phyloP scores from a whole-genome alignment of 768 basidiomycete species.

The Leccinum fibrillosum region DNA sequence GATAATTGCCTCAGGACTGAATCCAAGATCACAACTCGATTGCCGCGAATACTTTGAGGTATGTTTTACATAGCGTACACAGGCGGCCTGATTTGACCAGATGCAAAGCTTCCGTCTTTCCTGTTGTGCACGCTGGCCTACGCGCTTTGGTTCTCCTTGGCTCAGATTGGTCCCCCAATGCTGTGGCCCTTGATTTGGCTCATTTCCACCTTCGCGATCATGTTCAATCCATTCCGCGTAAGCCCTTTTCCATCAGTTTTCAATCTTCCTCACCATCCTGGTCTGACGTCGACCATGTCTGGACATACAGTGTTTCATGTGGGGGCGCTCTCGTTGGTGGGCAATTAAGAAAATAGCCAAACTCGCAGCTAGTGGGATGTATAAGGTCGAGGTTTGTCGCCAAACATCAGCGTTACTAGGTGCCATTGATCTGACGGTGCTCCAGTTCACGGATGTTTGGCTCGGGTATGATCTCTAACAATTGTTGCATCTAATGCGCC shows the following conservation, averaged over 20 bases:
- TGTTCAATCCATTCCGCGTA: slow-evolving; percentile 77
- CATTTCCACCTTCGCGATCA: slow-evolving; percentile 48
- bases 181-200: slow-evolving; percentile 86
- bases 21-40: slow-evolving; percentile 69
- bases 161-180: slow-evolving; percentile 63
- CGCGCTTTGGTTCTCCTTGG: slow-evolving; percentile 84
- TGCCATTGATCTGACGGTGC: slow-evolving; percentile 3
- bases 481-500: background rate
- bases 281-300: slow-evolving; percentile 18
- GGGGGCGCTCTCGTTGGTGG: slow-evolving; percentile 63
- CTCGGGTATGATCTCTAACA: slow-evolving; percentile 54
- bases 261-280: too few relatives aligned
- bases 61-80: slow-evolving; percentile 11
- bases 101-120: slow-evolving; percentile 68
- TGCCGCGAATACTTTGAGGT: slow-evolving; percentile 76
- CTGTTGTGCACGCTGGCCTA: slow-evolving; percentile 72
- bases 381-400: slow-evolving; percentile 64
- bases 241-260: slow-evolving; percentile 1
- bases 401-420: background rate
- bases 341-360: slow-evolving; percentile 59
- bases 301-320: slow-evolving; percentile 43
- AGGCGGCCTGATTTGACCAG: background rate
- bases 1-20: slow-evolving; percentile 50
- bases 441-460: slow-evolving; percentile 85
- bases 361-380: slow-evolving; percentile 65